A percentile compares a stretch with the other conserved stretches of the same genome.
phyloP scores from a whole-genome alignment of 2,329 filamentous ascomycete species.

The Zymoseptoria brevis region DNA sequence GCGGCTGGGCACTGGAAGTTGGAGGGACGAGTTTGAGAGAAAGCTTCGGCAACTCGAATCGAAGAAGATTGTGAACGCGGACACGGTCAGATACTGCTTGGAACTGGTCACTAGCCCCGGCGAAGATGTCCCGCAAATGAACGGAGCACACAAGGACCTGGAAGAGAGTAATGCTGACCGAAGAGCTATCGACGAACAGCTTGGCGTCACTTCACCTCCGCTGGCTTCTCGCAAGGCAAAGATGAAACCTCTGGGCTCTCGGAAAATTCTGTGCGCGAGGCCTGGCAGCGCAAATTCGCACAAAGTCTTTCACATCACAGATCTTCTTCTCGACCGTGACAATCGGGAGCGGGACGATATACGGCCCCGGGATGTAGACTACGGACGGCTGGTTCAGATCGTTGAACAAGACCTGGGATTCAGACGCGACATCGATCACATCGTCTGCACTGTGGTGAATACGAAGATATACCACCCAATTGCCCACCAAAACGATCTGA shows the following conservation, averaged over 20 bases:
- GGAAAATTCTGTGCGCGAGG: conserved; percentile 8
- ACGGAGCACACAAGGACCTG: neutral
- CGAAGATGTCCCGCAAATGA: neutral
- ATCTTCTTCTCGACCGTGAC: conserved; percentile 5
- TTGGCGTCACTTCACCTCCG: conserved; percentile 1
- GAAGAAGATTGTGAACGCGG: conserved; percentile 4
- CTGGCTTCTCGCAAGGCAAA: neutral
- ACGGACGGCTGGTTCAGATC: conserved; percentile 4
- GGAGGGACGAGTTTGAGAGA: conserved; percentile 23
- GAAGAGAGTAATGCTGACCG: neutral
- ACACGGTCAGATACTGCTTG: conserved; percentile 12
- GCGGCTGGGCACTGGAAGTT: conserved; percentile 18
- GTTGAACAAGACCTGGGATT: conserved; percentile 7
- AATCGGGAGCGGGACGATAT: conserved; percentile 5
- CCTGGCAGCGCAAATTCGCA: neutral
- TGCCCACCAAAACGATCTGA: conserved; percentile 7
- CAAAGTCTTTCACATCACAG: neutral
- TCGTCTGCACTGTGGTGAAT: conserved; percentile 8
- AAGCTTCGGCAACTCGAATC: conserved; percentile 29
- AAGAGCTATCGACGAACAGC: neutral
- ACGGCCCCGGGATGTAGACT: conserved; percentile 10
- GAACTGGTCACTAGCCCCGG: neutral
- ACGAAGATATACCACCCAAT: conserved; percentile 1
- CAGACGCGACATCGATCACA: conserved; percentile 3
- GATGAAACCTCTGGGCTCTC: conserved; percentile 5